These are phyloP conservation scores for Zygosaccharomyces bisporus DNA, from an alignment of 805 yeast genomes.

Conservation along the genomic window DNA sequence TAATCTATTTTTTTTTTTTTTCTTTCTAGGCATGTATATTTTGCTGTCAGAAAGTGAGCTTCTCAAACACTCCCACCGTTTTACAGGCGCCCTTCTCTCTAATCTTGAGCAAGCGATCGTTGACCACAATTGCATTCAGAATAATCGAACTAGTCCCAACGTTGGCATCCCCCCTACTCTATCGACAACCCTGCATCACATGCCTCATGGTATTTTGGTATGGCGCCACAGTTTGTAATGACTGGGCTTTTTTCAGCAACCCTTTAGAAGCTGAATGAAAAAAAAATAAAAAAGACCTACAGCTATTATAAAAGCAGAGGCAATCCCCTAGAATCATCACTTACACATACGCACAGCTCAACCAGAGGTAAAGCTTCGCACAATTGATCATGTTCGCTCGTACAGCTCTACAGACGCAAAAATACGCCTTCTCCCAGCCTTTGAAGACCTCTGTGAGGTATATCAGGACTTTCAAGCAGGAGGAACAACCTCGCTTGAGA, in stretches of 20 bases:
- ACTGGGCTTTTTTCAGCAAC: background rate
- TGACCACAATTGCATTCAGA: no score
- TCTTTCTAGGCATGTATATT: no score
- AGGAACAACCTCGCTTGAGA: conserved; percentile 59
- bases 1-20: no score
- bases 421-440: conserved; percentile 12
- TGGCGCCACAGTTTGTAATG: conserved; percentile 4
- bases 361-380: background rate
- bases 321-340: background rate
- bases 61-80: no score
- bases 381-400: background rate
- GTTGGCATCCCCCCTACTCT: background rate
- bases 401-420: conserved; percentile 1
- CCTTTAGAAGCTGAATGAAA: conserved; percentile 2
- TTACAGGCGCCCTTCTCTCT: no score
- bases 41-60: no score
- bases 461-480: conserved; percentile 47
- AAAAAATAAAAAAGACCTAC: background rate
- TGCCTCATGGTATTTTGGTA: background rate
- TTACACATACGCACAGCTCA: background rate
- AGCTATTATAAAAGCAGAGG: conserved; percentile 1
- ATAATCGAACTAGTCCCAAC: no score
- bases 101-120: no score
- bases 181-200: background rate
- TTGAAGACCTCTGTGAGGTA: conserved; percentile 33